These are phyloP conservation scores for Cochlearia excelsa DNA, from an alignment of 345 rosid genomes.

Conservation along the genomic window DNA sequence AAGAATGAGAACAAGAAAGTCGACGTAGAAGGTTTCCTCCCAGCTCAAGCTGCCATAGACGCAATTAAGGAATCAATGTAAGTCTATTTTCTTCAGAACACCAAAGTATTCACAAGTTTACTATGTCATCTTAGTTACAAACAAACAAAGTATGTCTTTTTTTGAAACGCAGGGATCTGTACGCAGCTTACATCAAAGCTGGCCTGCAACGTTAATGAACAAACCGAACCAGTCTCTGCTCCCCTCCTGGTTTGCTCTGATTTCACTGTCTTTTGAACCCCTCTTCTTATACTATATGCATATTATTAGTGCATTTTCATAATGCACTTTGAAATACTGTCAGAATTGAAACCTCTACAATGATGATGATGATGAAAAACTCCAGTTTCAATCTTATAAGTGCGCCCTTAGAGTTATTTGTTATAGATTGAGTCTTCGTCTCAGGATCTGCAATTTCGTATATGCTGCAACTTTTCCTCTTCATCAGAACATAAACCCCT, in stretches of 20 bases:
- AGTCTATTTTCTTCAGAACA: constrained; percentile 32
- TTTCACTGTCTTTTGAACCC: constrained; percentile 17
- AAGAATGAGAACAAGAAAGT: constrained; percentile 98
- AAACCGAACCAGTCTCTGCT: neutral
- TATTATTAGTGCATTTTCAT: constrained; percentile 16
- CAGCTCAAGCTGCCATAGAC: constrained; percentile 64
- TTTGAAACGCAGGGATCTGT: constrained; percentile 77
- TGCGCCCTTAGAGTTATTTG: neutral
- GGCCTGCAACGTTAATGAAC: constrained; percentile 57
- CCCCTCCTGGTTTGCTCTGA: constrained; percentile 12
- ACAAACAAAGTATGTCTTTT: neutral
- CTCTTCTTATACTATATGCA: constrained; percentile 21
- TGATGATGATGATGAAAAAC: constrained; percentile 6
- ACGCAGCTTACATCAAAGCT: constrained; percentile 85
- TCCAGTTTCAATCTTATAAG: constrained; percentile 17
- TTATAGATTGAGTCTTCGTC: too few species aligned
- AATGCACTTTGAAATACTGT: constrained; percentile 2
- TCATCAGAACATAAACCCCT: constrained; percentile 50
- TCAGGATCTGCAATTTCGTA: too few species aligned
- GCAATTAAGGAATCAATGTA: constrained; percentile 92
- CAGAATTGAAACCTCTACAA: neutral
- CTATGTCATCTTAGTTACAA: neutral
- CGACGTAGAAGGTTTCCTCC: constrained; percentile 83
- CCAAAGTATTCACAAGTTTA: neutral
- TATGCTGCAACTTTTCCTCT: constrained; percentile 37